Percentiles rank a stretch among this genome's conserved stretches.
These are phyloP conservation scores for Lomentospora prolificans DNA, from an alignment of 2,329 filamentous ascomycete genomes.

Conservation along the genomic window DNA sequence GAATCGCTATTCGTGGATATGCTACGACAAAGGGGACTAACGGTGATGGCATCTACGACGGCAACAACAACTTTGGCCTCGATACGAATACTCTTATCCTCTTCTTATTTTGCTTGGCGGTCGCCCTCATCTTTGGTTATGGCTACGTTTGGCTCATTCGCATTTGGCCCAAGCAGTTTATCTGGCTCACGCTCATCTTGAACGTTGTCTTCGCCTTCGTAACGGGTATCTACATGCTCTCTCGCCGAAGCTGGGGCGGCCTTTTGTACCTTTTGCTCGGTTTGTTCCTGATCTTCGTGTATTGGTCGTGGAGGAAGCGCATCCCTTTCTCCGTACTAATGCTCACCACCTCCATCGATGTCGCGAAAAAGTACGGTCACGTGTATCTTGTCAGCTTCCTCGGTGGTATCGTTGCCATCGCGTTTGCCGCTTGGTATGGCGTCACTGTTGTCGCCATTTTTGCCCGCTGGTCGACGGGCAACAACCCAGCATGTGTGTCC, in stretches of 20 bases:
- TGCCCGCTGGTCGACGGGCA: constrained; percentile 59
- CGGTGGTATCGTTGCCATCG: constrained; percentile 66
- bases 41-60: constrained; percentile 65
- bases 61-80: constrained; percentile 54
- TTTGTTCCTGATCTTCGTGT: constrained; percentile 71
- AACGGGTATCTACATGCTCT: constrained; percentile 79
- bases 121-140: constrained; percentile 67
- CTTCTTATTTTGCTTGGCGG: constrained; percentile 66
- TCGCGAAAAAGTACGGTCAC: constrained; percentile 74
- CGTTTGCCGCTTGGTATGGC: constrained; percentile 75
- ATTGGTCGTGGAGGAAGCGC: constrained; percentile 78
- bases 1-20: constrained; percentile 66
- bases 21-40: constrained; percentile 50
- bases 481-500: constrained; percentile 41
- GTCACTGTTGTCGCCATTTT: constrained; percentile 82
- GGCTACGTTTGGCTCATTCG: constrained; percentile 68
- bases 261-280: constrained; percentile 80
- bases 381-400: constrained; percentile 79
- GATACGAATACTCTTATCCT: constrained; percentile 79
- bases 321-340: constrained; percentile 89
- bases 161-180: constrained; percentile 77
- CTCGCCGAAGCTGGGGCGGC: constrained; percentile 67
- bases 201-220: constrained; percentile 79
- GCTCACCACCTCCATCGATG: constrained; percentile 76
- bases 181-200: constrained; percentile 84